phyloP scores from a whole-genome alignment of 2,329 filamentous ascomycete species.

The Rutstroemia sp. region DNA sequence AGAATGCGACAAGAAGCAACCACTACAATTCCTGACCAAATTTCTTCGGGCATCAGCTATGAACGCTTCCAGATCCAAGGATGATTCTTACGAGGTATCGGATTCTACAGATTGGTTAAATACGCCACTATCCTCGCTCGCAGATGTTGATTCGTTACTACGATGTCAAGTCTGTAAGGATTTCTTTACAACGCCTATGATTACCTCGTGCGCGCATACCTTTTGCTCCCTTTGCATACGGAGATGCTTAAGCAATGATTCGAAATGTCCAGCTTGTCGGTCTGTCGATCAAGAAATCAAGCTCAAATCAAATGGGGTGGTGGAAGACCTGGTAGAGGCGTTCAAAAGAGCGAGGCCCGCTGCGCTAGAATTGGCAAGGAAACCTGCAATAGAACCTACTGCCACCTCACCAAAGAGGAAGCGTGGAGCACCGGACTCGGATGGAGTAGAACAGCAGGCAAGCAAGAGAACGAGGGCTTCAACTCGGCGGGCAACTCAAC shows the following conservation, averaged over 20 bases:
- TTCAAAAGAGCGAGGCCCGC: constrained; percentile 60
- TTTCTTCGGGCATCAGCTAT: constrained; percentile 4
- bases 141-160: constrained; percentile 72
- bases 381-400: constrained; percentile 26
- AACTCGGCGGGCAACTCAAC: constrained; percentile 38
- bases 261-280: constrained; percentile 82
- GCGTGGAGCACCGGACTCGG: constrained; percentile 24
- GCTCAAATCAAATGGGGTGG: constrained; percentile 73
- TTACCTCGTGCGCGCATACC: constrained; percentile 89
- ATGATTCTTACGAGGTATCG: constrained; percentile 40
- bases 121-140: constrained; percentile 60
- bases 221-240: constrained; percentile 97
- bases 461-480: constrained; percentile 47
- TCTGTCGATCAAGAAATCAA: constrained; percentile 74
- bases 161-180: constrained; percentile 98
- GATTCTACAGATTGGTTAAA: constrained; percentile 82
- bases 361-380: constrained; percentile 57
- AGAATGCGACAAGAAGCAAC: constrained; percentile 11
- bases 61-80: constrained; percentile 8
- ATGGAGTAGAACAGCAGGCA: constrained; percentile 28
- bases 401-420: constrained; percentile 45
- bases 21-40: background rate
- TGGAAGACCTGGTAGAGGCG: constrained; percentile 76
- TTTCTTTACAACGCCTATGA: constrained; percentile 89
- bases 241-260: constrained; percentile 71